phyloP scores from a whole-genome alignment of 768 basidiomycete species.

The Mrakia gelida region DNA sequence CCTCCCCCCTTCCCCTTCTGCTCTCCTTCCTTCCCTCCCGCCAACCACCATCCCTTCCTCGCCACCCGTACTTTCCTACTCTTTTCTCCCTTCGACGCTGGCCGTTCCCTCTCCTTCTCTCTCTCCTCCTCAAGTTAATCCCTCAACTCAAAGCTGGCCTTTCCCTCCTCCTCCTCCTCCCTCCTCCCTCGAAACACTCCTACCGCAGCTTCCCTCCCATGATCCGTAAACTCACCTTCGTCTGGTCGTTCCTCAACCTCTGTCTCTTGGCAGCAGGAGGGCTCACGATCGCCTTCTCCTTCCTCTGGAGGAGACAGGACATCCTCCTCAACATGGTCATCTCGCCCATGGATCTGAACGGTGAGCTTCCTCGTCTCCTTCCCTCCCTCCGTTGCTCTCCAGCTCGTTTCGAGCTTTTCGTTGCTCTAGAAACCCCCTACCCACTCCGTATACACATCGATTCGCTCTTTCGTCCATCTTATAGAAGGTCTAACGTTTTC shows the following conservation, averaged over 20 bases:
- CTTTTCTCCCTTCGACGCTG: background rate
- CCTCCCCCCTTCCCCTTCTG: background rate
- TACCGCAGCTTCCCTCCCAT: background rate
- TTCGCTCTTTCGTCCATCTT: no score
- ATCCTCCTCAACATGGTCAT: slow-evolving; percentile 72
- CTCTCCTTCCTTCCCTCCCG: background rate
- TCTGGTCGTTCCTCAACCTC: slow-evolving; percentile 69
- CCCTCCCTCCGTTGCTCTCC: slow-evolving; percentile 6
- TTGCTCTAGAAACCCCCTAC: no score
- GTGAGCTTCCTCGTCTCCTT: slow-evolving; percentile 47
- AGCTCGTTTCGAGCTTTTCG: background rate
- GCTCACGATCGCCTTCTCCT: slow-evolving; percentile 61
- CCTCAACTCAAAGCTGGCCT: background rate
- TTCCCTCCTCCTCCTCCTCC: background rate
- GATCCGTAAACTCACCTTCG: slow-evolving; percentile 43
- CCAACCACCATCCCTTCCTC: background rate
- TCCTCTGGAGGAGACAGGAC: slow-evolving; percentile 65
- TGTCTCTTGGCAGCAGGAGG: slow-evolving; percentile 66
- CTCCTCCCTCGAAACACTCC: background rate
- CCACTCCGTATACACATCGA: no score
- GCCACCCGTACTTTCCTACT: background rate
- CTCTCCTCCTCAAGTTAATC: background rate
- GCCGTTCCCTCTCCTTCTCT: background rate
- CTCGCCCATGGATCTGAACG: slow-evolving; percentile 55
- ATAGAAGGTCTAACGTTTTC: no score